A percentile compares a stretch with the other conserved stretches of the same genome.
phyloP scores from a whole-genome alignment of 345 rosid species.

The Dipteronia dyeriana region DNA sequence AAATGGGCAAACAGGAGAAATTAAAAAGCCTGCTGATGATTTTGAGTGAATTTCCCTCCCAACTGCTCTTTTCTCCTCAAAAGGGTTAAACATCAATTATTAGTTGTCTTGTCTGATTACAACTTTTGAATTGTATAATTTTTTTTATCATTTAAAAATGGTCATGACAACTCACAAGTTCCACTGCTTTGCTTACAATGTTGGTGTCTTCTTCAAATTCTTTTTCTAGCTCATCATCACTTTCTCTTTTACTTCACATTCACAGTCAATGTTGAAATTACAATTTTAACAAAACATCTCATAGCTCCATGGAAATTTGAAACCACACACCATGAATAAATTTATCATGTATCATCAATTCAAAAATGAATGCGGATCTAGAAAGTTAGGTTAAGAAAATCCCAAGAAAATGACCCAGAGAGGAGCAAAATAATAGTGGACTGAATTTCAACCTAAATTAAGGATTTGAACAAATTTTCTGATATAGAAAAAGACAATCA shows the following conservation, averaged over 20 bases:
- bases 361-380: background rate
- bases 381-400: no score
- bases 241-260: background rate
- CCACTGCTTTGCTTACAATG: background rate
- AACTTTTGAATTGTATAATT: no score
- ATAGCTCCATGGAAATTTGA: background rate
- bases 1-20: background rate
- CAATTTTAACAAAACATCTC: background rate
- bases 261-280: background rate
- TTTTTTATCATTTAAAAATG: no score
- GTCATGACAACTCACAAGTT: background rate
- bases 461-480: background rate
- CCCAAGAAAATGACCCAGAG: background rate
- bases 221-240: background rate
- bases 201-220: background rate
- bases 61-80: background rate
- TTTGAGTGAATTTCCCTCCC: conserved; percentile 7
- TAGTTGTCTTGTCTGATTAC: background rate
- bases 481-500: background rate
- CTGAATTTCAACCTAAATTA: background rate
- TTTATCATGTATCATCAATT: background rate
- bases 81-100: background rate
- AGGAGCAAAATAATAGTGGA: background rate
- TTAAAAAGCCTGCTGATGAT: no score
- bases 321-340: background rate